phyloP scores from a whole-genome alignment of 2,329 filamentous ascomycete genomes.

The Periconia macrospinosa region DNA sequence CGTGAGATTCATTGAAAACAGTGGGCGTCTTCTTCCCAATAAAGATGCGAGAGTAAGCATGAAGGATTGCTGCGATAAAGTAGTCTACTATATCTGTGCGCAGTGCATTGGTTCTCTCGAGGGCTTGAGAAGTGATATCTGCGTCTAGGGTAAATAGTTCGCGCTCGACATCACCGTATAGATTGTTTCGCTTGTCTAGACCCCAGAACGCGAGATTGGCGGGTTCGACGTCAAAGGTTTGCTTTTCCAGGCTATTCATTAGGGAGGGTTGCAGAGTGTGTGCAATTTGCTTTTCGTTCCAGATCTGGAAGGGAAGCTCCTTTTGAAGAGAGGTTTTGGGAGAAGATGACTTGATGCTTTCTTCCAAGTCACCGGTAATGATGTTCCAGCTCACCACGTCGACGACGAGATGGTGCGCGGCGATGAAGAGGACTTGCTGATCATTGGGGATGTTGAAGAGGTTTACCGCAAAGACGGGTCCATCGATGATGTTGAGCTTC shows the following conservation, averaged over 20 bases:
- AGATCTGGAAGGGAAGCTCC: constrained; percentile 32
- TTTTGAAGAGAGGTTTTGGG: constrained; percentile 15
- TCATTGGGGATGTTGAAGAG: constrained; percentile 17
- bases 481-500: constrained; percentile 29
- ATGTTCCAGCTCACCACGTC: constrained; percentile 40
- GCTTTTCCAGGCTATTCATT: constrained; percentile 9
- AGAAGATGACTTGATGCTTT: constrained; percentile 21
- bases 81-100: constrained; percentile 58
- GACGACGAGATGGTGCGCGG: constrained; percentile 36
- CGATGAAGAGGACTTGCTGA: constrained; percentile 32
- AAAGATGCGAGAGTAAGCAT: constrained; percentile 61
- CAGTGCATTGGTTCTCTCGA: constrained; percentile 46
- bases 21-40: constrained; percentile 54
- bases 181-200: constrained; percentile 27
- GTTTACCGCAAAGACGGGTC: constrained; percentile 33
- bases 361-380: constrained; percentile 36
- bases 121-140: constrained; percentile 21
- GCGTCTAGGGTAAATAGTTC: constrained; percentile 29
- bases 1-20: constrained; percentile 48
- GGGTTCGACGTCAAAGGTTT: constrained; percentile 17
- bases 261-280: constrained; percentile 18
- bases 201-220: constrained; percentile 34
- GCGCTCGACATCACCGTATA: constrained; percentile 33
- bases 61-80: constrained; percentile 56
- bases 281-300: constrained; percentile 27